phyloP scores from a whole-genome alignment of 108 stramenopile species.

The Pseudonitzschia multiseries region DNA sequence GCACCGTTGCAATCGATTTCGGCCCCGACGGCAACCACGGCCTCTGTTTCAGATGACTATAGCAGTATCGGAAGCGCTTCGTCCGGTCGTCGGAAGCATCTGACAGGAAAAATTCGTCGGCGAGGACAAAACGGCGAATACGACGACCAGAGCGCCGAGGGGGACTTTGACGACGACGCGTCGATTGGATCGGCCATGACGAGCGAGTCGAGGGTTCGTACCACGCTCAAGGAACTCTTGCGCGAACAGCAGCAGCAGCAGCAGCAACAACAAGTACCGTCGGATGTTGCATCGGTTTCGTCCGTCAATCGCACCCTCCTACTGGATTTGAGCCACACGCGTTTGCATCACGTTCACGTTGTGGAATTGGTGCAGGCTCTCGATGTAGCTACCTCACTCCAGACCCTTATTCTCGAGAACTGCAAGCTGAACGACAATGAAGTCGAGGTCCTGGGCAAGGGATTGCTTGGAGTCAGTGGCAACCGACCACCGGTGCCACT shows the following conservation, averaged over 20 bases:
- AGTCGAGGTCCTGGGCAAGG: slow-evolving; percentile 34
- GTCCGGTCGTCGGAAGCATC: neutral
- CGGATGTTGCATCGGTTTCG: slow-evolving; percentile 16
- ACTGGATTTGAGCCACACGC: slow-evolving; percentile 32
- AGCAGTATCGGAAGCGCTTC: neutral
- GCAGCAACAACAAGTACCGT: neutral
- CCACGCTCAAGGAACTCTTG: slow-evolving; percentile 3
- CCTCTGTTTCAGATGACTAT: neutral
- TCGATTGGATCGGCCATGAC: slow-evolving; percentile 37
- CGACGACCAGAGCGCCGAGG: neutral
- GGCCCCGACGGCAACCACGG: neutral
- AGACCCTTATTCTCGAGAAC: slow-evolving; percentile 41
- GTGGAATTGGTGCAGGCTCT: slow-evolving; percentile 38
- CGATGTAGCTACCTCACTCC: slow-evolving; percentile 19
- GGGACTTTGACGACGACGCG: slow-evolving; percentile 26
- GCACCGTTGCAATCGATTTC: neutral
- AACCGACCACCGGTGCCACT: slow-evolving; percentile 10
- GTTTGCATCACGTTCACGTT: slow-evolving; percentile 38
- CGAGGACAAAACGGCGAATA: neutral
- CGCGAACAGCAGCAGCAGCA: slow-evolving; percentile 16
- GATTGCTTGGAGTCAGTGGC: slow-evolving; percentile 2
- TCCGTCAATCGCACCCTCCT: slow-evolving; percentile 20
- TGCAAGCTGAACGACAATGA: slow-evolving; percentile 47
- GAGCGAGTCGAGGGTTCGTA: slow-evolving; percentile 3
- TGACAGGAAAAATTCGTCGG: slow-evolving; percentile 5